Conservation (phyloP, 305 asterid species). For the Fraxinus velutina region DNA sequence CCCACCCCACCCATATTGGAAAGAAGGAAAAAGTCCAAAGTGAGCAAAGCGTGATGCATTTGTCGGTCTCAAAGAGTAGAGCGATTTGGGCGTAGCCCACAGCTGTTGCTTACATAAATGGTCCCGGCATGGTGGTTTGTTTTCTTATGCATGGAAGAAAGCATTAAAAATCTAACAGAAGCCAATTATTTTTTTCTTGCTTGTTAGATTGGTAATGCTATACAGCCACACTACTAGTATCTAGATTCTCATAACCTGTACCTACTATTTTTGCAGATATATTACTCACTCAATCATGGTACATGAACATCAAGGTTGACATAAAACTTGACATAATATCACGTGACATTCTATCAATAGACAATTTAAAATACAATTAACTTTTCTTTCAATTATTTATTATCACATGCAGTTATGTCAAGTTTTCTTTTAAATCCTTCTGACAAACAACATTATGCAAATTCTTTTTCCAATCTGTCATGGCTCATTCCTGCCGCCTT, state of each 20-base stretch:
- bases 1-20: background rate
- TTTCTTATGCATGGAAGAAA: background rate
- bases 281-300: background rate
- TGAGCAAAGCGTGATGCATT: background rate
- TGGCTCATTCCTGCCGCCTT: conserved; percentile 29
- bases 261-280: conserved; percentile 23
- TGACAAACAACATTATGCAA: conserved; percentile 36
- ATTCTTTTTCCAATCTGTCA: conserved; percentile 31
- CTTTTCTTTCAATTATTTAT: too few relatives aligned
- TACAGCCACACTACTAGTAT: background rate
- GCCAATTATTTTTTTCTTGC: background rate
- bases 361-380: too few relatives aligned
- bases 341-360: too few relatives aligned
- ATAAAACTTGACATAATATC: too few relatives aligned
- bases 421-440: too few relatives aligned
- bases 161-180: background rate
- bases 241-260: conserved; percentile 37
- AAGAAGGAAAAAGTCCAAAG: background rate
- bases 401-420: too few relatives aligned
- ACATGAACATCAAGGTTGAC: too few relatives aligned
- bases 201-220: conserved; percentile 12
- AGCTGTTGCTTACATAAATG: background rate
- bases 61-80: background rate
- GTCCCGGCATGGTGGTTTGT: conserved; percentile 14
- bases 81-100: background rate